A percentile compares a stretch with the other conserved stretches of the same genome.
phyloP scores from a whole-genome alignment of 1,284 basidiomycete genomes.

The Sporisorium graminicola region DNA sequence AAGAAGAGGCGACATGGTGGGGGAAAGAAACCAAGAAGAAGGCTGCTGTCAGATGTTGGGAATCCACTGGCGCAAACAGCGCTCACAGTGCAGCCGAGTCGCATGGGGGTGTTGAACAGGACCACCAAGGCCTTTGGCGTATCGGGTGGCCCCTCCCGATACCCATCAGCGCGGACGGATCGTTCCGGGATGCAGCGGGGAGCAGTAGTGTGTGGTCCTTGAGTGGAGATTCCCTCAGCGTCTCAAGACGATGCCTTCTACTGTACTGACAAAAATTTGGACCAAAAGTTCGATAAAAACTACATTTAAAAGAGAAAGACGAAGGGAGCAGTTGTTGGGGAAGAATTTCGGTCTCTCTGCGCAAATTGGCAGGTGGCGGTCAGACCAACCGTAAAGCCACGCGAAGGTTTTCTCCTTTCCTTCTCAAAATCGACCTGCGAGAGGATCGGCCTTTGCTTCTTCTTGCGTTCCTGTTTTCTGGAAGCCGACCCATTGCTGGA shows the following conservation, averaged over 20 bases:
- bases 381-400: background rate
- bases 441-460: background rate
- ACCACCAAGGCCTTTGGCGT: background rate
- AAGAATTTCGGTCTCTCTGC: background rate
- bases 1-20: constrained; percentile 4
- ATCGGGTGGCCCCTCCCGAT: background rate
- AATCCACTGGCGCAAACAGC: background rate
- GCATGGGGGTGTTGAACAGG: background rate
- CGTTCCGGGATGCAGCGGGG: constrained; percentile 1
- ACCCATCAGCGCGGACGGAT: background rate
- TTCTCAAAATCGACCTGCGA: background rate
- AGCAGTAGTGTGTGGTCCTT: background rate
- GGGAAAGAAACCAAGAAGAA: background rate
- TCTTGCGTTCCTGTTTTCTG: background rate
- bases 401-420: background rate
- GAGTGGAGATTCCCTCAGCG: too few species aligned
- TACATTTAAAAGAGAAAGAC: background rate
- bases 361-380: constrained; percentile 1
- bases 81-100: background rate
- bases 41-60: constrained; percentile 7
- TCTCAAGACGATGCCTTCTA: too few species aligned
- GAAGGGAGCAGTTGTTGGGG: background rate
- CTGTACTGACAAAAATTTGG: background rate
- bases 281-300: constrained; percentile 7
- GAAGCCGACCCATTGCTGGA: background rate